Base-by-base conservation (phyloP, 345 rosid genomes). In the Isatis tinctoria region DNA sequence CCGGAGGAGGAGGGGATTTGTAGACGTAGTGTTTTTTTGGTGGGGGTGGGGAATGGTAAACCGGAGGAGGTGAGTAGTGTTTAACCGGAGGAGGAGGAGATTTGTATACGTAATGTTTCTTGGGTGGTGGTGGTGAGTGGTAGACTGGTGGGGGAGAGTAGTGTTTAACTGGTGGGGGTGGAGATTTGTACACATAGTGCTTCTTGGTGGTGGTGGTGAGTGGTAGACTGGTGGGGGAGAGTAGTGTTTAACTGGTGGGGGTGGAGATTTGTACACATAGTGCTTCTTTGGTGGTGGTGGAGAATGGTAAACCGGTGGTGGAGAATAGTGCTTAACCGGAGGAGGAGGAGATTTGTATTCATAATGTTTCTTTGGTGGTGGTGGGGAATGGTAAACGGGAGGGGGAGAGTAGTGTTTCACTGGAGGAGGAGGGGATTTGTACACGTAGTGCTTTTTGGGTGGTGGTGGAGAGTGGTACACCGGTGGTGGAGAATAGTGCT, bases 251-350 rank as follows among this genome's bases (percentile, higher is more conserved):
- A 74, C 78, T 6, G 78, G 78, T 0, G 78, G 78, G 0, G 78
- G 78, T 0, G 78, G 78, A 0, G 78, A 74, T 49, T 74, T 74
- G 69, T 74, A 74, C 0, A 12, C 78, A 3, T 74, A 74, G 1
- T 74, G 73, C 0, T 74, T 66, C n/a, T 75, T 75, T 0, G 79
- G 79, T 45, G 78, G 78, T 16, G 78, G 78, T 66, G 78, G 78
- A 0, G 78, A 75, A 2, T 75, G 79, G 24, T 75, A 60, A 30
- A 69, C 69, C 0, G 79, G 54, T 0, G 78, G 79, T 0, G 79
- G 79, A 5, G 74, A 60, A 13, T 77, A 77, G 39, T 70, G 76
- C 0, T 77, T 63, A 1, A 70, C 60, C 6, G 66, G 76, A 0
- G 80, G 80, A 0, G 80, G 80, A 0, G 80, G 80, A 0, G 80